A percentile compares a stretch with the other conserved stretches of the same genome.
Conservation (phyloP, 2,329 filamentous ascomycete species). For the Xylariaceae sp. region DNA sequence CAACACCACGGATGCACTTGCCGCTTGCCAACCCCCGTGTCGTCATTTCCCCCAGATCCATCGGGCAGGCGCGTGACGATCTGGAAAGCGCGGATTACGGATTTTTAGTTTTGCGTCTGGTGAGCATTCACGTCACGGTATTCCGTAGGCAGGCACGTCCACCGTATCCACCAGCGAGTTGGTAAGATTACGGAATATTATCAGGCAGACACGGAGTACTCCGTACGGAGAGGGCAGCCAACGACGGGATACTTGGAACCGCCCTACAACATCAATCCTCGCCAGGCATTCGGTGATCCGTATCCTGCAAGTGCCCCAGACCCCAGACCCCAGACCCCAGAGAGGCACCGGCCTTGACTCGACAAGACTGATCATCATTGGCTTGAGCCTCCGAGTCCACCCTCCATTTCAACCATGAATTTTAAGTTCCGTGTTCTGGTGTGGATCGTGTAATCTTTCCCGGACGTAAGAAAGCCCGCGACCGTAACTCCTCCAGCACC, state of each 20-base stretch:
- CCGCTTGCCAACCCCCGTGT: slow-evolving; percentile 8
- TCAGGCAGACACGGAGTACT: neutral
- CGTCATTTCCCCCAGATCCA: slow-evolving; percentile 5
- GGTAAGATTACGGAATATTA: too few species aligned
- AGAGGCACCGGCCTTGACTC: neutral
- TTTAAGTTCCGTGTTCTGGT: slow-evolving; percentile 9
- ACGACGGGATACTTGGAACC: too few species aligned
- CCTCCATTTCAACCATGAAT: slow-evolving; percentile 5
- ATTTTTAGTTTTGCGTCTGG: neutral
- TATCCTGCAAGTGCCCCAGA: neutral
- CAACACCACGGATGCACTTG: slow-evolving; percentile 16
- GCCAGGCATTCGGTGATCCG: neutral
- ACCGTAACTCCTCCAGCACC: slow-evolving; percentile 6
- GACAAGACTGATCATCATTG: neutral
- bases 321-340: too few species aligned
- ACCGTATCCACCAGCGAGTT: too few species aligned
- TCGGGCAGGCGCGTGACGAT: neutral
- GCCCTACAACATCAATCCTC: too few species aligned
- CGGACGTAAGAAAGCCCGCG: slow-evolving; percentile 7
- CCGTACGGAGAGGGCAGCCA: neutral
- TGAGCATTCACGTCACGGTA: too few species aligned
- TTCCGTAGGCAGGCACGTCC: too few species aligned
- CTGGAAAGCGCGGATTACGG: neutral
- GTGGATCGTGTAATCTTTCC: slow-evolving; percentile 9
- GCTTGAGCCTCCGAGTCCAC: neutral